Evolutionary conservation across 108 stramenopile genomes (phyloP).

Genomic region (Nitzschia sp.): DNA sequence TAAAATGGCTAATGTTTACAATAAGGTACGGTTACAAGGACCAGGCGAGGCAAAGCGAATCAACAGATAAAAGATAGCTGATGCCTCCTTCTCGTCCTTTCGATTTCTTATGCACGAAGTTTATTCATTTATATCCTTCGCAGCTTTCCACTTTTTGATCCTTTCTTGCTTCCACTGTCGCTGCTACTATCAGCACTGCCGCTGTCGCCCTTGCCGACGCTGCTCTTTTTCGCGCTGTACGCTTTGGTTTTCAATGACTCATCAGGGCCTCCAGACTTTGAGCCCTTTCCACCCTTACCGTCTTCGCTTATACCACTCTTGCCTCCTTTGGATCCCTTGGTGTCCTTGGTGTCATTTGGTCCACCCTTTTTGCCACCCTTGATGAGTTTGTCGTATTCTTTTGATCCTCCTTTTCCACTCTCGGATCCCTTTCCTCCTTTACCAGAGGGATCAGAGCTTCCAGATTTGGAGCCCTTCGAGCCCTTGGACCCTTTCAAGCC

Average conservation of each 20-base stretch:
- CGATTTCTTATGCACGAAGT: too few species aligned
- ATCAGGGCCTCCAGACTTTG: background rate
- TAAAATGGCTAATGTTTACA: too few species aligned
- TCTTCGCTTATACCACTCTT: background rate
- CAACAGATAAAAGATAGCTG: too few species aligned
- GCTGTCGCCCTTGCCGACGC: background rate
- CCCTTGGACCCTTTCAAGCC: slow-evolving; percentile 5
- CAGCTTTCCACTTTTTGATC: slow-evolving; percentile 9
- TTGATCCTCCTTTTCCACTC: background rate
- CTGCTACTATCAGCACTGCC: background rate
- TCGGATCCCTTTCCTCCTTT: too few species aligned
- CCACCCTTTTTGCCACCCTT: background rate
- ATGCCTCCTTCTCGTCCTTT: too few species aligned
- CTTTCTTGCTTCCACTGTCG: background rate
- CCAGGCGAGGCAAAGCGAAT: too few species aligned
- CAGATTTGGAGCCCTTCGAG: slow-evolving; percentile 7
- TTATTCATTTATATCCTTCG: too few species aligned
- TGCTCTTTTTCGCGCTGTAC: background rate
- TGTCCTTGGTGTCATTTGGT: background rate
- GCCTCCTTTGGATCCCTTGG: slow-evolving; percentile 10
- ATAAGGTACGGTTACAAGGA: too few species aligned
- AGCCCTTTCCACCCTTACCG: background rate
- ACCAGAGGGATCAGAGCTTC: background rate
- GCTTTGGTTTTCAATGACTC: background rate
- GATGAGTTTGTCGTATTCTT: background rate